phyloP scores from a whole-genome alignment of 345 rosid species.

The Cardamine occulta region DNA sequence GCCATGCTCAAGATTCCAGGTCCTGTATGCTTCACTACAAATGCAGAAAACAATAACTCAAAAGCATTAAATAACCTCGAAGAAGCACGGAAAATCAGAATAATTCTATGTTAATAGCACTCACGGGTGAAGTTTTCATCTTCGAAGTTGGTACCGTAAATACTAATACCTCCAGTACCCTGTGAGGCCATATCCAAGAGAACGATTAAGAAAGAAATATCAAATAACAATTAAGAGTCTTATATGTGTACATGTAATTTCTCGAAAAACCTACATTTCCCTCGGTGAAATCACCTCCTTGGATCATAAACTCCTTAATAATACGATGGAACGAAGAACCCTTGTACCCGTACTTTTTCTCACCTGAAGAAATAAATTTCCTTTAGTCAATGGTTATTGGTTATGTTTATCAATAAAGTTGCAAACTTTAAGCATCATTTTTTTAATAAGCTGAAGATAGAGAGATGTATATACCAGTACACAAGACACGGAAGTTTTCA shows the following conservation, averaged over 20 bases:
- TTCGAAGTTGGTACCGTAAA: conserved; percentile 75
- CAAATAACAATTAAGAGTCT: conserved; percentile 13
- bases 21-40: conserved; percentile 85
- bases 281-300: conserved; percentile 88
- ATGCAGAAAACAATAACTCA: not conserved
- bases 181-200: conserved; percentile 42
- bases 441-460: not conserved
- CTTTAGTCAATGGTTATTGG: not conserved
- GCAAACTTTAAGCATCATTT: not conserved
- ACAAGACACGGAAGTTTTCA: conserved; percentile 84
- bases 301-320: conserved; percentile 93
- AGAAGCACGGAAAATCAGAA: not conserved
- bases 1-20: conserved; percentile 96
- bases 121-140: conserved; percentile 82
- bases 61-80: conserved; percentile 1
- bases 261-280: conserved; percentile 59
- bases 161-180: conserved; percentile 96
- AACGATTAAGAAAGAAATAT: not conserved
- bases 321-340: conserved; percentile 91
- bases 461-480: conserved; percentile 62
- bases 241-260: not conserved
- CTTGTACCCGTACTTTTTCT: conserved; percentile 82
- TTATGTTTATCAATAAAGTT: not conserved
- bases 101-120: conserved; percentile 23
- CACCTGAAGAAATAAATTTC: conserved; percentile 55